Conservation (phyloP, 805 yeast species). For the Starmera caribaea region DNA sequence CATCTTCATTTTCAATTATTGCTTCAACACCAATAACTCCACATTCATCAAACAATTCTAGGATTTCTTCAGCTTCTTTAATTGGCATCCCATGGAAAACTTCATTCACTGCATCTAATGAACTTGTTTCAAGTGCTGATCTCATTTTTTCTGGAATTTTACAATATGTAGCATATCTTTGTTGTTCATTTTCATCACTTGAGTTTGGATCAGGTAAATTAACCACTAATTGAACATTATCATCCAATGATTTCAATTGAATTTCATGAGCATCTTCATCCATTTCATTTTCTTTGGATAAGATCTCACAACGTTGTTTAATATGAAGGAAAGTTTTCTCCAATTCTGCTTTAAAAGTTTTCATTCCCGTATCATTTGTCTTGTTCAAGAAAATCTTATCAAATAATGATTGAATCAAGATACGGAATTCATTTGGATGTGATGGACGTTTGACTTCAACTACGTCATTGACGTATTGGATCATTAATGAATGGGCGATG, state of each 20-base stretch:
- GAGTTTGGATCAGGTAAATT: slow-evolving; percentile 51
- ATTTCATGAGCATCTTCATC: slow-evolving; percentile 56
- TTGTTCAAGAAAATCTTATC: slow-evolving; percentile 37
- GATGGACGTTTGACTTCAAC: slow-evolving; percentile 26
- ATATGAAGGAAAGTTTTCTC: slow-evolving; percentile 69
- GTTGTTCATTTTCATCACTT: slow-evolving; percentile 31
- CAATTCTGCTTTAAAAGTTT: slow-evolving; percentile 67
- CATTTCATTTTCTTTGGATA: slow-evolving; percentile 32
- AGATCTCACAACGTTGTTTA: slow-evolving; percentile 58
- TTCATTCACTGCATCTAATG: slow-evolving; percentile 71
- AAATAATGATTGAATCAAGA: slow-evolving; percentile 59
- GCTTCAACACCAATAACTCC: slow-evolving; percentile 81
- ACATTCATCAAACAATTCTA: slow-evolving; percentile 68
- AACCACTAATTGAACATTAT: slow-evolving; percentile 64
- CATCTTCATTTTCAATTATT: slow-evolving; percentile 60
- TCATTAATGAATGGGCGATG: slow-evolving; percentile 70
- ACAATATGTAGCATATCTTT: slow-evolving; percentile 44
- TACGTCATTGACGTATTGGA: slow-evolving; percentile 55
- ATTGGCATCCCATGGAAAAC: slow-evolving; percentile 68
- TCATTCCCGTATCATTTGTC: slow-evolving; percentile 46
- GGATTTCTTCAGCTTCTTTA: slow-evolving; percentile 69
- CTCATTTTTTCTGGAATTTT: slow-evolving; percentile 55
- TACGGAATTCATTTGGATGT: slow-evolving; percentile 23
- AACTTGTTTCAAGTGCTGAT: slow-evolving; percentile 61
- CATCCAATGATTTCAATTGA: slow-evolving; percentile 84